phyloP scores from a whole-genome alignment of 148 eudicot genomes.

The Amaranthus hypochondriacus region DNA sequence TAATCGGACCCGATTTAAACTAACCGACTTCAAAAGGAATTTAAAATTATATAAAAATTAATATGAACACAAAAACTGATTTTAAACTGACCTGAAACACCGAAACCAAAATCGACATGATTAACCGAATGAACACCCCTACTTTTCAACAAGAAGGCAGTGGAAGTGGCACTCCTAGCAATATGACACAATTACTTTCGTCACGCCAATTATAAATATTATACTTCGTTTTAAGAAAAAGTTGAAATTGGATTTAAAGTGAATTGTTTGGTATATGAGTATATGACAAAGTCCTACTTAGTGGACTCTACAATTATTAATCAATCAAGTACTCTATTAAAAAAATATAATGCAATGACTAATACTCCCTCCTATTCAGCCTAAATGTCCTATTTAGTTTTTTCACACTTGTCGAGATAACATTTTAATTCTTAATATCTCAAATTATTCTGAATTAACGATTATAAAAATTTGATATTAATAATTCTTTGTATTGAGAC shows the following conservation, averaged over 20 bases:
- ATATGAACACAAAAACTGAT: background rate
- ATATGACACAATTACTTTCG: background rate
- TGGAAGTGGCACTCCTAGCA: background rate
- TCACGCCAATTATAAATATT: background rate
- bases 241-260: conserved; percentile 11
- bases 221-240: conserved; percentile 1
- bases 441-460: too few relatives aligned
- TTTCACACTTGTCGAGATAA: too few relatives aligned
- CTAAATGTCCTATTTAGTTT: too few relatives aligned
- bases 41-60: background rate
- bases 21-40: too few relatives aligned
- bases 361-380: too few relatives aligned
- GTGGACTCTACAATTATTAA: conserved; percentile 19
- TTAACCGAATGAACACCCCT: too few relatives aligned
- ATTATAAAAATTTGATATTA: too few relatives aligned
- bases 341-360: background rate
- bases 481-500: too few relatives aligned
- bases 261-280: conserved; percentile 15
- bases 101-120: background rate
- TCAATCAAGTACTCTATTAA: conserved; percentile 10
- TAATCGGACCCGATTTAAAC: too few relatives aligned
- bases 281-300: conserved; percentile 8
- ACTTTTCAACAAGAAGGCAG: too few relatives aligned
- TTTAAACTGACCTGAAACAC: background rate
- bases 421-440: too few relatives aligned